phyloP scores from a whole-genome alignment of 371 early-diverging fungal genomes.

The Lichtheimia corymbifera region DNA sequence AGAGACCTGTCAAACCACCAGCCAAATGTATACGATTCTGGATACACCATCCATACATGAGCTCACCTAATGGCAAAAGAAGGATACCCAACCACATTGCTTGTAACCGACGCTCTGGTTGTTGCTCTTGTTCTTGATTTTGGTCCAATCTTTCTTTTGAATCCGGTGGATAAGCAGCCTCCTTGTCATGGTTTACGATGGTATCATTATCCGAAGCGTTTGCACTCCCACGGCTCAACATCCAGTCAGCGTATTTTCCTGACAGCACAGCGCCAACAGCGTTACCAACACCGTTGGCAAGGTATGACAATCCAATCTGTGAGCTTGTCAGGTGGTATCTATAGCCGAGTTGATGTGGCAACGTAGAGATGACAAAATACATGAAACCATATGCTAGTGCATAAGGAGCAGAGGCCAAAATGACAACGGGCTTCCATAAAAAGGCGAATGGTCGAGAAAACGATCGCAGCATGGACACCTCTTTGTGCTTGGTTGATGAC shows the following conservation, averaged over 20 bases:
- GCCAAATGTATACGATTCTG: conserved; percentile 25
- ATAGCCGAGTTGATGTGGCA: conserved; percentile 30
- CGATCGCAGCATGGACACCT: conserved; percentile 16
- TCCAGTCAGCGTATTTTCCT: conserved; percentile 40
- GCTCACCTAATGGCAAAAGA: conserved; percentile 33
- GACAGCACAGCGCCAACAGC: conserved; percentile 45
- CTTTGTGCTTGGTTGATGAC: neutral
- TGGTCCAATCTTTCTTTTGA: neutral
- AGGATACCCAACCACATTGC: conserved; percentile 48
- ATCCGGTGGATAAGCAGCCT: neutral
- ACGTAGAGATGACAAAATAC: conserved; percentile 46
- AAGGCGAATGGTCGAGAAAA: conserved; percentile 41
- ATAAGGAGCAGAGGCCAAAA: conserved; percentile 49
- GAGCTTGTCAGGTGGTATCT: conserved; percentile 35
- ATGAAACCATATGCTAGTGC: conserved; percentile 57
- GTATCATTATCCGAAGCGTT: neutral
- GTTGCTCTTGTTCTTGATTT: neutral
- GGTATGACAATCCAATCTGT: conserved; percentile 44
- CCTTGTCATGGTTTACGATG: neutral
- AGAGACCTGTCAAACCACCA: conserved; percentile 30
- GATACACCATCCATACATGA: conserved; percentile 51
- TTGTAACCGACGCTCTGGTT: conserved; percentile 32
- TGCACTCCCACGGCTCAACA: conserved; percentile 13
- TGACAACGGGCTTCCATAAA: conserved; percentile 45
- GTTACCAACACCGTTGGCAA: conserved; percentile 50